phyloP scores from a whole-genome alignment of 2,329 filamentous ascomycete species.

The Botryosphaeria agaves region DNA sequence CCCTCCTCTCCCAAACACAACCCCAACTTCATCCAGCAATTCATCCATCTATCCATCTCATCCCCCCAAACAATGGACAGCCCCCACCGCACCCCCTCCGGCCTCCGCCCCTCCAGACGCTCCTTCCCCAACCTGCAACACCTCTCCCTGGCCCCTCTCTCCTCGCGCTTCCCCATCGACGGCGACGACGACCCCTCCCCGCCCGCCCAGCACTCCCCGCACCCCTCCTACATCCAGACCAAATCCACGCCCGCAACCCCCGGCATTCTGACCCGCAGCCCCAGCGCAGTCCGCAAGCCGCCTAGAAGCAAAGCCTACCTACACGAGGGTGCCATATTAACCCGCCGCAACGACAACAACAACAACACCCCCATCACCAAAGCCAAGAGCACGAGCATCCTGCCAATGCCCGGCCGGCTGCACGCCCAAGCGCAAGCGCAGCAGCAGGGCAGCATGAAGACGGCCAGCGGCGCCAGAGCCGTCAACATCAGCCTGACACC shows the following conservation, averaged over 20 bases:
- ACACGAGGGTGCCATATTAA: constrained; percentile 1
- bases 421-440: background rate
- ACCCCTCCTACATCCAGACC: constrained; percentile 28
- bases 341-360: background rate
- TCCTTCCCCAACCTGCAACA: constrained; percentile 42
- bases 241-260: constrained; percentile 30
- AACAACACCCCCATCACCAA: constrained; percentile 19
- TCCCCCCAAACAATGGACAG: too few species aligned
- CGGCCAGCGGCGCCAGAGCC: constrained; percentile 6
- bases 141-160: constrained; percentile 42
- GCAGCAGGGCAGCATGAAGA: background rate
- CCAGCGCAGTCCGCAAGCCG: constrained; percentile 10
- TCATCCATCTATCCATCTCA: too few species aligned
- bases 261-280: constrained; percentile 26
- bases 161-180: constrained; percentile 33
- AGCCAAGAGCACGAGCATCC: constrained; percentile 26
- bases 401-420: constrained; percentile 11
- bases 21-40: too few species aligned
- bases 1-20: too few species aligned
- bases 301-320: constrained; percentile 6
- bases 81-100: constrained; percentile 13
- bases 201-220: constrained; percentile 13
- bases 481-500: constrained; percentile 12
- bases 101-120: constrained; percentile 23
- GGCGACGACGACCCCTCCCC: constrained; percentile 18